Evolutionary conservation across 306 rosid genomes (phyloP).

Genomic region (Gillenia trifoliata): DNA sequence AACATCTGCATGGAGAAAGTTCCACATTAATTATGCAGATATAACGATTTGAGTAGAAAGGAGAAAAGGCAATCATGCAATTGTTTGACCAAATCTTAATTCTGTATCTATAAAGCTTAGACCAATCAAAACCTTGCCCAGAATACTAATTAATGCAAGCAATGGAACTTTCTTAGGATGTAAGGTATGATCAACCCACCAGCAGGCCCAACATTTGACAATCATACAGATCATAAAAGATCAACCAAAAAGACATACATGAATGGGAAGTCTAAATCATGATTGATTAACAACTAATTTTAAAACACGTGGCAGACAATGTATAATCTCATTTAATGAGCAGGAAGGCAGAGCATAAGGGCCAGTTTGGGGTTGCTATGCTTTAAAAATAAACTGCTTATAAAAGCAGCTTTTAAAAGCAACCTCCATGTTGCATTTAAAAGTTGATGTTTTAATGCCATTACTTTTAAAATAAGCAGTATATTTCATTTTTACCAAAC

Average conservation of each 20-base stretch:
- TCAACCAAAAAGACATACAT: not conserved
- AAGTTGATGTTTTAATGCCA: no score
- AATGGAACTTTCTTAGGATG: not conserved
- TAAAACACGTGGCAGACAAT: not conserved
- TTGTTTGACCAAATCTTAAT: not conserved
- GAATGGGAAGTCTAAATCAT: not conserved
- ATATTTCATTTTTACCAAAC: no score
- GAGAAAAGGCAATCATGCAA: not conserved
- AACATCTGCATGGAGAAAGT: constrained; percentile 60
- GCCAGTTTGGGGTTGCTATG: no score
- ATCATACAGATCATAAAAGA: not conserved
- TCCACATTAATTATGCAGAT: constrained; percentile 14
- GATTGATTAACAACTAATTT: not conserved
- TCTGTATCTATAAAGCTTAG: not conserved
- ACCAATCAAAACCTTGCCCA: not conserved
- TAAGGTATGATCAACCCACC: not conserved
- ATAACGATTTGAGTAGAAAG: not conserved
- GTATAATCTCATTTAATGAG: not conserved
- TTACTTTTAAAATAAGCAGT: no score
- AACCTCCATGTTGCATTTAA: no score
- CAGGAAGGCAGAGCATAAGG: not conserved
- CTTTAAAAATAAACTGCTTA: no score
- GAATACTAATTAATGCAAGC: not conserved
- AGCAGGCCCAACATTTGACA: not conserved
- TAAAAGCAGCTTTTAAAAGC: no score